Percentiles rank a stretch among this genome's conserved stretches.
Conservation (phyloP, 192 early-diverging fungal species). For the Backusella macrospora region DNA sequence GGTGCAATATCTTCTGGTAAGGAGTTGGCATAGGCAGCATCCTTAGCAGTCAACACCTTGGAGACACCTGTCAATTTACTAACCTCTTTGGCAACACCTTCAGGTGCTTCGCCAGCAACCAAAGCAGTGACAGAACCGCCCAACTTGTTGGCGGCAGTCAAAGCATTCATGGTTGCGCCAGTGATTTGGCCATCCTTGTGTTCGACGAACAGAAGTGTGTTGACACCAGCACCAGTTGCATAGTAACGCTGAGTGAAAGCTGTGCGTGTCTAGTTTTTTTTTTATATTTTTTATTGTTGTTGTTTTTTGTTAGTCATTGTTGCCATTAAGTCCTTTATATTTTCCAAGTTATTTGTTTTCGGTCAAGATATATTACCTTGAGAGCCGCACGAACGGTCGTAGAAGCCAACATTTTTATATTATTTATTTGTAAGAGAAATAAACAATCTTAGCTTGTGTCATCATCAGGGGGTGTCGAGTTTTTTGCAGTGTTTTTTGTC, state of each 20-base stretch:
- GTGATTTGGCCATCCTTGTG: slow-evolving; percentile 76
- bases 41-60: slow-evolving; percentile 86
- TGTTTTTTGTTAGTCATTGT: neutral
- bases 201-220: slow-evolving; percentile 88
- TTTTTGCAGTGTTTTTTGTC: neutral
- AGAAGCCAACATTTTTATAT: slow-evolving; percentile 17
- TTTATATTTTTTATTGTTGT: neutral
- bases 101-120: slow-evolving; percentile 78
- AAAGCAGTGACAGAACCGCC: slow-evolving; percentile 85
- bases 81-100: slow-evolving; percentile 61
- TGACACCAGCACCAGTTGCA: slow-evolving; percentile 54
- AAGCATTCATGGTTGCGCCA: slow-evolving; percentile 80
- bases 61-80: slow-evolving; percentile 67
- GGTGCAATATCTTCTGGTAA: slow-evolving; percentile 83
- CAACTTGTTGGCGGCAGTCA: slow-evolving; percentile 83
- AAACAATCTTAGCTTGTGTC: neutral
- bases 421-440: neutral
- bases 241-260: slow-evolving; percentile 38
- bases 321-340: neutral
- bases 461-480: neutral
- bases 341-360: neutral
- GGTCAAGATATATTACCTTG: slow-evolving; percentile 8
- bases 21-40: slow-evolving; percentile 74
- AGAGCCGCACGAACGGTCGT: slow-evolving; percentile 19
- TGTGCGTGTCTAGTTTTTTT: slow-evolving; percentile 19